Evolutionary conservation across 2,329 filamentous ascomycete species (phyloP), one percentile per base, ranked within the genome.

Genomic region (Nectriaceae sp.): DNA sequence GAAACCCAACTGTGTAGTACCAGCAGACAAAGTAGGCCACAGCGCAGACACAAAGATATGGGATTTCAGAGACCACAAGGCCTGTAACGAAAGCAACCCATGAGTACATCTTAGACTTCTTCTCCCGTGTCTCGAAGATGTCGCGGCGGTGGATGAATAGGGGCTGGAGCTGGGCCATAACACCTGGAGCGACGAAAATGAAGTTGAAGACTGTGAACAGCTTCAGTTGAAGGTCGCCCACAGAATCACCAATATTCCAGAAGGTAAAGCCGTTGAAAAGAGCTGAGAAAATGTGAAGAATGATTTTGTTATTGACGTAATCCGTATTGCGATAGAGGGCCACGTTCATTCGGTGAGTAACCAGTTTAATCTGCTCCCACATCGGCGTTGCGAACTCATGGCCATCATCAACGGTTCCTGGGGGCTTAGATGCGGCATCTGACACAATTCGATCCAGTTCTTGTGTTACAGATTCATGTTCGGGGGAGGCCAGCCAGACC

Each of bases 321-420:
- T 85, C 81, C 0, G 75, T 78, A 62, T 88, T 89, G 46, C 87
- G 78, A 70, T 75, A 90, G 4, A 89, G 72, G 0, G 84, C 74
- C 0, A 80, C 62, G 55, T 83, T 84, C 68, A 77, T 80, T 21
- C 89, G 87, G 3, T 78, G 66, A 8, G 81, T 79, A 37, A 89
- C 87, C 44, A 87, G 75, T 55, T 75, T 80, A 36, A 84, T 69
- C 64, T 93, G 89, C 24, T 78, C 68, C 56, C 63, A 70, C 53
- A 91, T 80, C 0, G 86, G 77, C 5, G 83, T 84, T 0, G 89
- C 89, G 54, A 91, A 93, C 66, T 91, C 87, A 42, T 83, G 75
- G 50, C 82, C 87, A 44, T 78, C 73, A 20, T 75, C 71, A 49
- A 63, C 55, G 53, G 63, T 72, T 44, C 66, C 72, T 0, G 69